Evolutionary conservation across 2,329 filamentous ascomycete genomes (phyloP).

Genomic region (Pseudogymnoascus sp.): DNA sequence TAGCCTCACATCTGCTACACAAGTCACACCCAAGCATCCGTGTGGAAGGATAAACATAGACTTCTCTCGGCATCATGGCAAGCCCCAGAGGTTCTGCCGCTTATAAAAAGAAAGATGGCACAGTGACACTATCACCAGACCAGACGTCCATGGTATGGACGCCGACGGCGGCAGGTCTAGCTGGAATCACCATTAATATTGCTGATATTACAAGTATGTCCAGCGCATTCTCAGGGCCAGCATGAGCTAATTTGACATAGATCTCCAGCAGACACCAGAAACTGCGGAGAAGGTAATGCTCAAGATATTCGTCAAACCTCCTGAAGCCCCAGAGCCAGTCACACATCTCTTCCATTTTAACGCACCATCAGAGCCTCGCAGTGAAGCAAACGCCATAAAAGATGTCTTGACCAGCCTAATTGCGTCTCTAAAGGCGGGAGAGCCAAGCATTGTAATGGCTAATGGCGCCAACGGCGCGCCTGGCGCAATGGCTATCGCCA

Average conservation of each 20-base stretch:
- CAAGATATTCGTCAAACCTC: constrained; percentile 73
- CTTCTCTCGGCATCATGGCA: constrained; percentile 38
- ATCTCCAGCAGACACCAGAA: constrained; percentile 91
- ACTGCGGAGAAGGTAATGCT: constrained; percentile 85
- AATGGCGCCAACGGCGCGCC: constrained; percentile 41
- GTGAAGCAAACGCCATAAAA: constrained; percentile 79
- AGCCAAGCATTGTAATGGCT: constrained; percentile 44
- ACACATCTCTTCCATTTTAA: constrained; percentile 87
- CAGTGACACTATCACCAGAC: constrained; percentile 66
- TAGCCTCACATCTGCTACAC: background rate
- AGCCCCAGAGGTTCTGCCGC: constrained; percentile 57
- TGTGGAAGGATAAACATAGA: background rate
- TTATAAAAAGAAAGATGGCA: constrained; percentile 96
- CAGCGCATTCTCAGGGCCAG: constrained; percentile 10
- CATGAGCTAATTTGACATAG: constrained; percentile 36
- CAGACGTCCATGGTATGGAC: constrained; percentile 73
- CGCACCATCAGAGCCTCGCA: constrained; percentile 62
- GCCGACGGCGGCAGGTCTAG: constrained; percentile 52
- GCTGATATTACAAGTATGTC: constrained; percentile 72
- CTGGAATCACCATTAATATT: constrained; percentile 61
- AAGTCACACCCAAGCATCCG: background rate
- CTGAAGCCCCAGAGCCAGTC: constrained; percentile 50
- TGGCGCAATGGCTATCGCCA: constrained; percentile 70
- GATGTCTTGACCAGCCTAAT: constrained; percentile 74
- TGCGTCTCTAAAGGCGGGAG: constrained; percentile 54